A percentile compares a stretch with the other conserved stretches of the same genome.
phyloP scores from a whole-genome alignment of 2,329 filamentous ascomycete genomes.

The Cytospora mali region DNA sequence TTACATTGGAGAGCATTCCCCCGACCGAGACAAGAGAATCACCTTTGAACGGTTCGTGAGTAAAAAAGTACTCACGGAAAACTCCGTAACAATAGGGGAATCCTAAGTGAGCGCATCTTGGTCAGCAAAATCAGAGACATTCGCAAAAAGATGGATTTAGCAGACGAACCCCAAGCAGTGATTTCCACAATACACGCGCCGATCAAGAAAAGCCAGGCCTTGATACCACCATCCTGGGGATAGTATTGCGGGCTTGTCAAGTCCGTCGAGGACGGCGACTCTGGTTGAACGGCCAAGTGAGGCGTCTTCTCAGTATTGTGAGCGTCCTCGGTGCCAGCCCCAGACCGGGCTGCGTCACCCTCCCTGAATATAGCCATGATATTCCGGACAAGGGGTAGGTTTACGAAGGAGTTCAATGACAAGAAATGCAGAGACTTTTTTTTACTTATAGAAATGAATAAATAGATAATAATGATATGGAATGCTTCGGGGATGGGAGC shows the following conservation, averaged over 20 bases:
- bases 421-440: no score
- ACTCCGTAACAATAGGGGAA: constrained; percentile 2
- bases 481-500: no score
- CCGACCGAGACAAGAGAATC: constrained; percentile 1
- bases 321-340: neutral
- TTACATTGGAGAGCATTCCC: constrained; percentile 3
- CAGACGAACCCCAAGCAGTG: neutral
- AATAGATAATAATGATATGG: no score
- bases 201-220: constrained; percentile 1
- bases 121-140: neutral
- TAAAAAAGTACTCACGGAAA: neutral
- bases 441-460: no score
- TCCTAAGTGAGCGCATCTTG: neutral
- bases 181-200: constrained; percentile 5
- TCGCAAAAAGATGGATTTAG: neutral
- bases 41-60: constrained; percentile 1
- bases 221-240: constrained; percentile 1
- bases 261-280: neutral
- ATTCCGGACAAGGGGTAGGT: neutral
- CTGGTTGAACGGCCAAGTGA: neutral
- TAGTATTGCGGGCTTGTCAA: neutral
- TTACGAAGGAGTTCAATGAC: neutral
- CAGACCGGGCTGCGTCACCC: neutral
- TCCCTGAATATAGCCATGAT: neutral
- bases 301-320: neutral